A percentile compares a stretch with the other conserved stretches of the same genome.
Evolutionary conservation across 2,329 filamentous ascomycete genomes (phyloP).

Genomic region (Gliomastix tumulicola): DNA sequence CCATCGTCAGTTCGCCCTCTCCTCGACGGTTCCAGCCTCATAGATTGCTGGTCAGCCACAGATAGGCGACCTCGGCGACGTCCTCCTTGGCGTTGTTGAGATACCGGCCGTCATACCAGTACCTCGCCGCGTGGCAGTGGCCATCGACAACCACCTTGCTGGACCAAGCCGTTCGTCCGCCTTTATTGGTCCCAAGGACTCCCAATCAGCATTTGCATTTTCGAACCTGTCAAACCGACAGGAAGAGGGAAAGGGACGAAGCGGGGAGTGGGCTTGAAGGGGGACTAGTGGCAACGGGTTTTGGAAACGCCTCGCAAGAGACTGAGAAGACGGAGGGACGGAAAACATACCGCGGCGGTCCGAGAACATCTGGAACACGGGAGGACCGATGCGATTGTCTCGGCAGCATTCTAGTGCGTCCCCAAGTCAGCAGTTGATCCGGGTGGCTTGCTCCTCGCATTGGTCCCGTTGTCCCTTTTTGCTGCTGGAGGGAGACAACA

Average conservation of each 20-base stretch:
- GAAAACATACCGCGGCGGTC: conserved; percentile 63
- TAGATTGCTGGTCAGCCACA: no score
- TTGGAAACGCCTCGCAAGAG: no score
- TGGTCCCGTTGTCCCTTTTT: no score
- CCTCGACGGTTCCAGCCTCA: neutral
- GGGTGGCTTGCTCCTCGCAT: no score
- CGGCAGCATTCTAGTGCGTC: conserved; percentile 44
- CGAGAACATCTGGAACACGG: conserved; percentile 59
- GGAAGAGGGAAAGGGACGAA: no score
- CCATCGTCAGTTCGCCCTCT: no score
- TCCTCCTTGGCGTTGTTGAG: conserved; percentile 85
- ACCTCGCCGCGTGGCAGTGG: conserved; percentile 62
- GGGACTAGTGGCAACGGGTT: no score
- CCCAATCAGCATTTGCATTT: neutral
- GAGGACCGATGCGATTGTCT: conserved; percentile 37
- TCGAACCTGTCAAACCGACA: neutral
- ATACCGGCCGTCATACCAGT: conserved; percentile 87
- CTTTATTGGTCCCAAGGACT: no score
- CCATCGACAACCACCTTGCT: conserved; percentile 69
- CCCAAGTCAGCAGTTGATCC: neutral
- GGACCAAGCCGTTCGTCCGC: conserved; percentile 87
- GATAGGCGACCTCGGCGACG: conserved; percentile 75
- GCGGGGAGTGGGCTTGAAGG: no score
- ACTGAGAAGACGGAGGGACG: no score
- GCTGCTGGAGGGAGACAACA: no score